These are phyloP conservation scores for Aspergillus heteromorphus DNA, from an alignment of 495 filamentous ascomycete genomes.

Conservation along the genomic window DNA sequence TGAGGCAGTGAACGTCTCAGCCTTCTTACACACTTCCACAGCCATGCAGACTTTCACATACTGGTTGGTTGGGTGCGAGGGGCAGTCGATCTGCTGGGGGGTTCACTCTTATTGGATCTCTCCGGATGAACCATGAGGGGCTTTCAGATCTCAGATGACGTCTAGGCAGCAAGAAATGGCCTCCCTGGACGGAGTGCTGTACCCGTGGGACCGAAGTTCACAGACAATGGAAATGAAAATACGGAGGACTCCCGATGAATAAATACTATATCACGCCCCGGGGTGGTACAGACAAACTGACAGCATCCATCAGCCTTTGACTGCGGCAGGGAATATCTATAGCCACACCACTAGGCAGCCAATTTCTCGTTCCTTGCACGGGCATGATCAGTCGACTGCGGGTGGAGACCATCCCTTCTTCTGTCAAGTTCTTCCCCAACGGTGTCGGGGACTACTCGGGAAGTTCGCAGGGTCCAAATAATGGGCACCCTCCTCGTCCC, in stretches of 20 bases:
- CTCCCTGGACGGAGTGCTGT: not conserved
- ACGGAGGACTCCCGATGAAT: not conserved
- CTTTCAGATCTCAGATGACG: not conserved
- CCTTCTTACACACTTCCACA: too few relatives aligned
- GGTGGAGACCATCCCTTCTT: too few relatives aligned
- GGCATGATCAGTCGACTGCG: not conserved
- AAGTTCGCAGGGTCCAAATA: not conserved
- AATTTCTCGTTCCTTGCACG: not conserved
- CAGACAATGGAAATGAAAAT: not conserved
- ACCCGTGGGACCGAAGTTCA: not conserved
- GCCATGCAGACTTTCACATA: not conserved
- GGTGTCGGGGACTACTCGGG: not conserved
- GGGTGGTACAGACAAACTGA: not conserved
- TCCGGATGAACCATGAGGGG: not conserved
- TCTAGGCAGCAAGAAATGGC: not conserved
- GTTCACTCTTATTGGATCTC: not conserved
- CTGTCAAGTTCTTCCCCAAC: not conserved
- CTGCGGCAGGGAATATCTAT: not conserved
- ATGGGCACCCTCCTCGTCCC: not conserved
- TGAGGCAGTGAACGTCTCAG: not conserved
- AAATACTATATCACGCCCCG: too few relatives aligned
- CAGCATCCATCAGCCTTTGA: not conserved
- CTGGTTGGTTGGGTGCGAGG: too few relatives aligned
- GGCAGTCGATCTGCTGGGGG: not conserved
- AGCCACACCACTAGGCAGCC: not conserved